Conservation (phyloP, 768 basidiomycete species). For the Amanita pseudoporphyria region DNA sequence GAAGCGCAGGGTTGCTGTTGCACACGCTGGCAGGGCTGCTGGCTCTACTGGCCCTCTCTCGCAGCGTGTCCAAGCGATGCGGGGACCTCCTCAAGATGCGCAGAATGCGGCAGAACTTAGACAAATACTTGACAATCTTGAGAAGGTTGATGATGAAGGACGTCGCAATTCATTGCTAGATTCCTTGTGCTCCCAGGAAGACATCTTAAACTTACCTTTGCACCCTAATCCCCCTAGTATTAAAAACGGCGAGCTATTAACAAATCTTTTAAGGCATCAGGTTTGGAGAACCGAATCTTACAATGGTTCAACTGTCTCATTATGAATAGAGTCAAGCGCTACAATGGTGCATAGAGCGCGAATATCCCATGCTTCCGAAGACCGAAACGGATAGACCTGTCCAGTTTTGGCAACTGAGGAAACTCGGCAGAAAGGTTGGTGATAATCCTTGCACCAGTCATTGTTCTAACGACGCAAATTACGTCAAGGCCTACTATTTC, state of each 20-base stretch:
- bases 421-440: conserved; percentile 43
- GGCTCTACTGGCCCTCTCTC: conserved; percentile 1
- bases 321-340: conserved; percentile 62
- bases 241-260: conserved; percentile 52
- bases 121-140: conserved; percentile 53
- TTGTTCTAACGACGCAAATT: background rate
- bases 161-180: conserved; percentile 66
- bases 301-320: background rate
- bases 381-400: conserved; percentile 62
- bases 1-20: too few species aligned
- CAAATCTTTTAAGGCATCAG: conserved; percentile 79
- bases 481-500: conserved; percentile 50
- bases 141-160: conserved; percentile 71
- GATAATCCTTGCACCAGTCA: background rate
- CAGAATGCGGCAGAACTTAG: conserved; percentile 58
- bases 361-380: conserved; percentile 69
- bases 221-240: conserved; percentile 68
- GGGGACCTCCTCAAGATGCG: conserved; percentile 26
- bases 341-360: conserved; percentile 76
- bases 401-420: conserved; percentile 81
- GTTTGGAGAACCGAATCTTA: conserved; percentile 23
- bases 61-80: background rate
- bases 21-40: too few species aligned
- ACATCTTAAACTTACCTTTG: conserved; percentile 61
- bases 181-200: conserved; percentile 54